Evolutionary conservation across 768 basidiomycete genomes (phyloP).

Genomic region (Fomitopsis pulvina): DNA sequence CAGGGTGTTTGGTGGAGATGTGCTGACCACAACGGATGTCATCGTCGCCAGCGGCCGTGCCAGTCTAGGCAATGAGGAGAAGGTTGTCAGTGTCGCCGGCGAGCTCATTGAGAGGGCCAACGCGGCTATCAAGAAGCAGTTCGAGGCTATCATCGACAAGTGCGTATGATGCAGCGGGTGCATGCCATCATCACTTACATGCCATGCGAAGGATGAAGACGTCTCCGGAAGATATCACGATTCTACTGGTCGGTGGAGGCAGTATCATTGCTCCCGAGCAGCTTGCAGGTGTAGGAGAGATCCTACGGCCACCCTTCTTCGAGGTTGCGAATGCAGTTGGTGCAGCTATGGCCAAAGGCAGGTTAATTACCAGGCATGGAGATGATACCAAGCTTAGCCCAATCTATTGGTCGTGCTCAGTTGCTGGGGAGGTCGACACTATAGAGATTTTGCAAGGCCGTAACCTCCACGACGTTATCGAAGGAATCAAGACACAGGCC

Average conservation of each 20-base stretch:
- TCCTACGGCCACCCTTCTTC: conserved; percentile 44
- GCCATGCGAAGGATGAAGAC: conserved; percentile 45
- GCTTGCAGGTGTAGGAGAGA: conserved; percentile 44
- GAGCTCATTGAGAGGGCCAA: conserved; percentile 28
- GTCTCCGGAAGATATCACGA: conserved; percentile 44
- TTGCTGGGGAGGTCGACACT: conserved; percentile 27
- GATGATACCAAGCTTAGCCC: neutral
- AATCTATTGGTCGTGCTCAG: conserved; percentile 3
- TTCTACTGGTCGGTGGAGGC: conserved; percentile 62
- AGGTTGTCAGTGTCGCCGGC: conserved; percentile 15
- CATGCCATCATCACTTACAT: neutral
- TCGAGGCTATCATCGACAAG: conserved; percentile 45
- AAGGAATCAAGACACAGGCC: conserved; percentile 23
- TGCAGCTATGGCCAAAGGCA: conserved; percentile 33
- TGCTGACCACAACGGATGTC: conserved; percentile 57
- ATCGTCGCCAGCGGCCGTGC: conserved; percentile 33
- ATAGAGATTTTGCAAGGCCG: conserved; percentile 28
- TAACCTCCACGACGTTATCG: conserved; percentile 25
- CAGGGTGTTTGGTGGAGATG: conserved; percentile 46
- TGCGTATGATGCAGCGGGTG: conserved; percentile 3
- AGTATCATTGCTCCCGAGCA: conserved; percentile 47
- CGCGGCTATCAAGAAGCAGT: conserved; percentile 33
- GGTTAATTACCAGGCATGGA: neutral
- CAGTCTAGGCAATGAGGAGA: conserved; percentile 12
- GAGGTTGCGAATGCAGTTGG: conserved; percentile 61